Conservation (phyloP, 2,329 filamentous ascomycete genomes). For the Rhynchosporium graminicola region DNA sequence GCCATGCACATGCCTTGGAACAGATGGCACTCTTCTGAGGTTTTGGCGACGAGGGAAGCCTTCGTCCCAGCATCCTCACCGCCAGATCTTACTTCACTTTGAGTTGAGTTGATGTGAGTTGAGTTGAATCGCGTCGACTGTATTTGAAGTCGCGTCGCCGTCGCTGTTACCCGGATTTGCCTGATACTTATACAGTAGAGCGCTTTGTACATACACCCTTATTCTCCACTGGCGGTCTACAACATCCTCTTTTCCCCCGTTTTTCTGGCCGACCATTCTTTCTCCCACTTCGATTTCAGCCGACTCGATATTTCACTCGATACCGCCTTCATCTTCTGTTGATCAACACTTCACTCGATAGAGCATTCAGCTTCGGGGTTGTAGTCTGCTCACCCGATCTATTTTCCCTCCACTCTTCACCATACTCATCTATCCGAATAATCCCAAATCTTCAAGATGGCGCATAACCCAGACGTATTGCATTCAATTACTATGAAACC, state of each 20-base stretch:
- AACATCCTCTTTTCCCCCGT: not conserved
- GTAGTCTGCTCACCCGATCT: not conserved
- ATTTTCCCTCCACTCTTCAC: not conserved
- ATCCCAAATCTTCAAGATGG: slow-evolving; percentile 24
- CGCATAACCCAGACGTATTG: slow-evolving; percentile 32
- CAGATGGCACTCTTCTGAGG: too few species aligned
- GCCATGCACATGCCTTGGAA: not conserved
- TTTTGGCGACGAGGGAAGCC: not conserved
- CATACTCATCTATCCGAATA: slow-evolving; percentile 1
- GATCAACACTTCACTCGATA: not conserved
- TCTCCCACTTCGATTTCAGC: too few species aligned
- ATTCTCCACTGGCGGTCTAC: too few species aligned
- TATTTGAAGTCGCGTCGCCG: not conserved
- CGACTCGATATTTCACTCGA: too few species aligned
- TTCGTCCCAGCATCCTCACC: slow-evolving; percentile 2
- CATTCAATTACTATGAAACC: slow-evolving; percentile 40
- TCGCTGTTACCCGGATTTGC: too few species aligned
- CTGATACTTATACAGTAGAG: too few species aligned
- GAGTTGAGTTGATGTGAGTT: not conserved
- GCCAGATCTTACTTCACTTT: not conserved
- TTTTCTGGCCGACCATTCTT: too few species aligned
- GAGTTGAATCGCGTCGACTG: not conserved
- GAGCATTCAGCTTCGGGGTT: not conserved
- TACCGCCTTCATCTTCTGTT: too few species aligned
- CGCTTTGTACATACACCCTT: not conserved